Percentiles rank a stretch among this genome's conserved stretches.
phyloP scores from a whole-genome alignment of 305 asterid species.

The Fraxinus ornus region DNA sequence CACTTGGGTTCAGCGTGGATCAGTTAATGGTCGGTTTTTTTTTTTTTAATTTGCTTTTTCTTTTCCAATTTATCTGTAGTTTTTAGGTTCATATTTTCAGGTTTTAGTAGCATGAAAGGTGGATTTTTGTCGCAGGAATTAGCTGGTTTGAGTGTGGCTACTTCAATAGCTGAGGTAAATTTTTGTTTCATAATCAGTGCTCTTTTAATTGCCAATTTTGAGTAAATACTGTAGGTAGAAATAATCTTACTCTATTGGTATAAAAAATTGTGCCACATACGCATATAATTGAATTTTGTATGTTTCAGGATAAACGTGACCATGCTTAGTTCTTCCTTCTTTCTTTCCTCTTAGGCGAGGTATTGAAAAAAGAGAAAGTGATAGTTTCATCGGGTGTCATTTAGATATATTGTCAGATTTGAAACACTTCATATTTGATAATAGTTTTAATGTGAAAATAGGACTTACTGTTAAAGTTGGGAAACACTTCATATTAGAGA shows the following conservation, averaged over 20 bases:
- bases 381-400: neutral
- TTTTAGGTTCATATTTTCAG: slow-evolving; percentile 5
- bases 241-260: neutral
- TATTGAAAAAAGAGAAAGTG: neutral
- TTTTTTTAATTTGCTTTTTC: neutral
- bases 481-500: neutral
- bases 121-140: slow-evolving; percentile 59
- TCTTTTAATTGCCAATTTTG: neutral
- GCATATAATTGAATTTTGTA: neutral
- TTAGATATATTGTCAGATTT: neutral
- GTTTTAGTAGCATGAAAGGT: slow-evolving; percentile 17
- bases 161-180: slow-evolving; percentile 84
- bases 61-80: neutral
- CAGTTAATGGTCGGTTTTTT: slow-evolving; percentile 68
- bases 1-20: slow-evolving; percentile 91
- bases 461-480: neutral
- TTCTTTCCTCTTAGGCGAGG: neutral
- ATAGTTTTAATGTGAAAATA: neutral
- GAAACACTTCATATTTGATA: neutral
- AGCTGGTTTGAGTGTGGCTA: slow-evolving; percentile 98
- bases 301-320: neutral
- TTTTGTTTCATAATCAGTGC: neutral
- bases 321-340: neutral
- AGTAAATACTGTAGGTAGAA: neutral
- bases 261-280: neutral